Evolutionary conservation across 164 flowering plant species (phyloP).

Genomic region (Chimonanthus praecox): DNA sequence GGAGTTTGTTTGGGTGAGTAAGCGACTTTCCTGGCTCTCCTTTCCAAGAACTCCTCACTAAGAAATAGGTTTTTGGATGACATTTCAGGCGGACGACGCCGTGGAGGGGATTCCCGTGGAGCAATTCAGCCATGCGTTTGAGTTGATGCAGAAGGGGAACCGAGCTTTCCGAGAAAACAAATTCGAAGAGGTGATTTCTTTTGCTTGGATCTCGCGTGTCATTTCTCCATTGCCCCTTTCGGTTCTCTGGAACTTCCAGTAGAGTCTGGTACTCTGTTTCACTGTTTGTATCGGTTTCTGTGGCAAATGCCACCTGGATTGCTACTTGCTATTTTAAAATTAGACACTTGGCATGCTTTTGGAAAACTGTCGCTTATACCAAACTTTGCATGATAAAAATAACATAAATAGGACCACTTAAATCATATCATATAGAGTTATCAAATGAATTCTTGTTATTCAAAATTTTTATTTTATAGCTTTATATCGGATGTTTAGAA

Average conservation of each 20-base stretch:
- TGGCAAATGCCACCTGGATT: not conserved
- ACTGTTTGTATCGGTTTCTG: not conserved
- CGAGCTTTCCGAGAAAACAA: constrained; percentile 50
- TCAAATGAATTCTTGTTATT: no score
- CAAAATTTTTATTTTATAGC: no score
- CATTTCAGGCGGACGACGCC: constrained; percentile 51
- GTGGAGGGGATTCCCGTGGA: constrained; percentile 39
- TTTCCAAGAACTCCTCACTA: not conserved
- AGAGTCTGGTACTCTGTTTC: not conserved
- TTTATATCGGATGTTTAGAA: no score
- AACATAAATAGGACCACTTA: no score
- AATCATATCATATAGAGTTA: no score
- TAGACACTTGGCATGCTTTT: no score
- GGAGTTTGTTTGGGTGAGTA: constrained; percentile 49
- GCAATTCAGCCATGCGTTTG: constrained; percentile 39
- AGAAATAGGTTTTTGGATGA: not conserved
- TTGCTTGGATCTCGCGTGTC: not conserved
- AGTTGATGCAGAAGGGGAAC: constrained; percentile 60
- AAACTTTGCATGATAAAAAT: no score
- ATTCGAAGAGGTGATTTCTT: constrained; percentile 39
- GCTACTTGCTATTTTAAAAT: no score
- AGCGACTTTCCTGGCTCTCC: not conserved
- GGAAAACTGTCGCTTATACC: no score
- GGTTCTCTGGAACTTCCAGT: not conserved
- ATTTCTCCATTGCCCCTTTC: not conserved